Evolutionary conservation across 495 filamentous ascomycete species (phyloP).

Genomic region (Hypoxylon subgilvum): DNA sequence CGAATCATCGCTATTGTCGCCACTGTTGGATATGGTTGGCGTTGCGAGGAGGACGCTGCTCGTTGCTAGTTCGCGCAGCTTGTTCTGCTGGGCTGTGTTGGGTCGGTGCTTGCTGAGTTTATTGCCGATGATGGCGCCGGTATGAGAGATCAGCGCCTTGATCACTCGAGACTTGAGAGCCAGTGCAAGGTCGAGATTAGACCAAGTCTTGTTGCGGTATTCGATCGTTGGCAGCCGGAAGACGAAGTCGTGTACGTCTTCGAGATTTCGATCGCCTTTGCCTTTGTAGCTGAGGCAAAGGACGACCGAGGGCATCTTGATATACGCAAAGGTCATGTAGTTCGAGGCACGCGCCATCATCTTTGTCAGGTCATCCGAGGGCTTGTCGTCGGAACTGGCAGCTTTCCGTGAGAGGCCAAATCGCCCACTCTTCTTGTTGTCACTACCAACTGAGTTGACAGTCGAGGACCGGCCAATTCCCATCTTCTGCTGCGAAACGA

Average conservation of each 20-base stretch:
- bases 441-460: conserved; percentile 51
- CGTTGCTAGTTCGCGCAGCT: conserved; percentile 78
- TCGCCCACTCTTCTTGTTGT: conserved; percentile 58
- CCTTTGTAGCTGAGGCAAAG: conserved; percentile 97
- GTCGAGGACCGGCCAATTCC: conserved; percentile 60
- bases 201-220: conserved; percentile 98
- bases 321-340: conserved; percentile 95
- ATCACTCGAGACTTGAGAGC: conserved; percentile 93
- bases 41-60: conserved; percentile 61
- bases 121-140: conserved; percentile 95
- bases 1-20: conserved; percentile 58
- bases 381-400: conserved; percentile 49
- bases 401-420: conserved; percentile 51
- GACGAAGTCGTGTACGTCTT: conserved; percentile 96
- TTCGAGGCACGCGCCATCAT: conserved; percentile 96
- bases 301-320: conserved; percentile 92
- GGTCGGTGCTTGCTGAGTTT: conserved; percentile 90
- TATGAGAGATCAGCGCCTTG: conserved; percentile 90
- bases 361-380: conserved; percentile 91
- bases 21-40: conserved; percentile 40
- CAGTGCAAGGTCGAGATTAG: conserved; percentile 91
- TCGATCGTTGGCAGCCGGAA: conserved; percentile 94
- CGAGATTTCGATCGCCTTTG: conserved; percentile 89
- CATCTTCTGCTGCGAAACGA: conserved; percentile 47
- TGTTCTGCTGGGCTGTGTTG: conserved; percentile 74